Evolutionary conservation across 2,329 filamentous ascomycete species (phyloP).

Genomic region (Phaeomoniella chlamydospora): DNA sequence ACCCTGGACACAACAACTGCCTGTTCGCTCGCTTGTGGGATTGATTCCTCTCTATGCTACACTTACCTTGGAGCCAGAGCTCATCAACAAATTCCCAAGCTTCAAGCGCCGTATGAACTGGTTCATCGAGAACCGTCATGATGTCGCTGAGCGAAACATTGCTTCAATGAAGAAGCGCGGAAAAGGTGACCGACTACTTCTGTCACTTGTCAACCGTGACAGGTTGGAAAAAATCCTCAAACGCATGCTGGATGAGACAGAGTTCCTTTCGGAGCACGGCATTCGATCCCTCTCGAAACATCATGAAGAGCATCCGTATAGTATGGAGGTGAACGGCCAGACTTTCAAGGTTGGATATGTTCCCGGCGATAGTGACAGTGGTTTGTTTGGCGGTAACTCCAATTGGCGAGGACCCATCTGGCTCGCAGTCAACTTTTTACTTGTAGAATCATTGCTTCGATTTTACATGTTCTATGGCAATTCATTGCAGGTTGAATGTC

Average conservation of each 20-base stretch:
- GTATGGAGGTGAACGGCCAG: slow-evolving; percentile 92
- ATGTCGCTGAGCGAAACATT: slow-evolving; percentile 86
- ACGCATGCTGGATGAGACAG: slow-evolving; percentile 85
- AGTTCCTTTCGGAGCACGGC: slow-evolving; percentile 81
- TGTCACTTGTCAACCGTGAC: slow-evolving; percentile 86
- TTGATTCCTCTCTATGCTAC: slow-evolving; percentile 89
- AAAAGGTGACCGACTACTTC: slow-evolving; percentile 73
- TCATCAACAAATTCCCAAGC: slow-evolving; percentile 78
- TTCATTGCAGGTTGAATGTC: slow-evolving; percentile 79
- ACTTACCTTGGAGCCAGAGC: slow-evolving; percentile 79
- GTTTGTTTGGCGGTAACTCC: slow-evolving; percentile 90
- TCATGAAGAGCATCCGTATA: slow-evolving; percentile 79
- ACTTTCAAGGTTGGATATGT: slow-evolving; percentile 79
- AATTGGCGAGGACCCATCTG: slow-evolving; percentile 96
- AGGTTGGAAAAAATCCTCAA: slow-evolving; percentile 78
- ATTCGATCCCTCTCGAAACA: slow-evolving; percentile 85
- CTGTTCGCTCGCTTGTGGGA: slow-evolving; percentile 81
- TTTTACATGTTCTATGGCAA: slow-evolving; percentile 96
- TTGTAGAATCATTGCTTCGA: slow-evolving; percentile 85
- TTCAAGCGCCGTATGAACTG: slow-evolving; percentile 91
- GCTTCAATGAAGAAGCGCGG: slow-evolving; percentile 82
- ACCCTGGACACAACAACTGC: slow-evolving; percentile 83
- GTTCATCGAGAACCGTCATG: slow-evolving; percentile 80
- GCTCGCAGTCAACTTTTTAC: slow-evolving; percentile 88
- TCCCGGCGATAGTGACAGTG: slow-evolving; percentile 89